Evolutionary conservation across 1,284 basidiomycete species (phyloP).

Genomic region (Microbotryum lychnidis-dioicae): DNA sequence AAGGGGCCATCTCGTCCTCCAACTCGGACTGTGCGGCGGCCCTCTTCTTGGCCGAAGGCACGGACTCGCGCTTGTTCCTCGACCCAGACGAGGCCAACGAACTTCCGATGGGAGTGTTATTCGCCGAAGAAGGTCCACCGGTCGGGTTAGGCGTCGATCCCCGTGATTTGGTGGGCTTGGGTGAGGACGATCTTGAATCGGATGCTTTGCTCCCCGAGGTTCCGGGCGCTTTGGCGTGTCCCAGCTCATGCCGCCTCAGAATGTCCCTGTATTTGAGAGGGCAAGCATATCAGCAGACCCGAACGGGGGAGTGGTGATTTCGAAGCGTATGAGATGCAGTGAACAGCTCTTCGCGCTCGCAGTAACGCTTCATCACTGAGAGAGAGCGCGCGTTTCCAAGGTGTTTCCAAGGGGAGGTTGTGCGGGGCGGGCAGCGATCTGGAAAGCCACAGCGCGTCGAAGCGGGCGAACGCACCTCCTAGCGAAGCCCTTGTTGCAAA

Average conservation of each 20-base stretch:
- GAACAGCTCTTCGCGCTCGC: no score
- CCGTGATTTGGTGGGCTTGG: neutral
- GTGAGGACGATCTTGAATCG: slow-evolving; percentile 6
- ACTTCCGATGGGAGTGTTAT: neutral
- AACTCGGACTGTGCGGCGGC: neutral
- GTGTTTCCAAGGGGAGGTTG: neutral
- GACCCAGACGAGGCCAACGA: neutral
- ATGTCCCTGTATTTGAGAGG: slow-evolving; percentile 23
- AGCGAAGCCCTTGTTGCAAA: slow-evolving; percentile 28
- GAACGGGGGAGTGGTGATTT: neutral
- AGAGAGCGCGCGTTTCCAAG: no score
- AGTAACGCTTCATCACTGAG: no score
- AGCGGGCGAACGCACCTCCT: slow-evolving; percentile 2
- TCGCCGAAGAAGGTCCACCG: no score
- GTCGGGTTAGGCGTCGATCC: neutral
- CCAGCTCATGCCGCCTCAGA: slow-evolving; percentile 23
- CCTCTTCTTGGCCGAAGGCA: slow-evolving; percentile 1
- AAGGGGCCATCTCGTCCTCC: neutral
- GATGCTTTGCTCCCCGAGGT: slow-evolving; percentile 19
- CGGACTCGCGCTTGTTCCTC: neutral
- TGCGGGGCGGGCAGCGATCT: neutral
- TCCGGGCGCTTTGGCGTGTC: slow-evolving; percentile 15
- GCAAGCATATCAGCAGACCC: neutral
- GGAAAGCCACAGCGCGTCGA: neutral
- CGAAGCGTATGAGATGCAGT: no score